These are phyloP conservation scores for Ceratobasidium sp. DNA, from an alignment of 1,284 basidiomycete genomes.

Conservation along the genomic window DNA sequence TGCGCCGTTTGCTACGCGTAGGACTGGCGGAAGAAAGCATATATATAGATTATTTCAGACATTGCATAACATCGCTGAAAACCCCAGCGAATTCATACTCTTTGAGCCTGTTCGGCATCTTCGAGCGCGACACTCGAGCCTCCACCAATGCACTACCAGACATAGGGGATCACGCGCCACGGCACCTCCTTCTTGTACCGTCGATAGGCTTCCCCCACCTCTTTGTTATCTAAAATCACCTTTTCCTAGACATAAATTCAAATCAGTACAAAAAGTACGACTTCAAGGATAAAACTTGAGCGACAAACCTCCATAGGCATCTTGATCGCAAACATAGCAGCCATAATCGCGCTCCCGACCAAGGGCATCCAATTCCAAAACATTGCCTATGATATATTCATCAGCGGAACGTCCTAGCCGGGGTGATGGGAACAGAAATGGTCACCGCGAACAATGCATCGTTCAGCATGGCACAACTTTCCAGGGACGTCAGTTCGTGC, in stretches of 20 bases:
- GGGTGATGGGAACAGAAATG: neutral
- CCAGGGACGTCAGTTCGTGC: neutral
- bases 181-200: slow-evolving; percentile 15
- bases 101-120: neutral
- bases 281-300: neutral
- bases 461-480: slow-evolving; percentile 25
- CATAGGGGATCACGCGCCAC: no score
- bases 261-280: neutral
- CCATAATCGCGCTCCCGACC: slow-evolving; percentile 18
- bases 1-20: no score
- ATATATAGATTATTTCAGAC: no score
- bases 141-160: slow-evolving; percentile 9
- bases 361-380: slow-evolving; percentile 40
- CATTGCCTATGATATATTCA: neutral
- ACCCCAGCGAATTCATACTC: no score
- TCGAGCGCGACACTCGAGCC: neutral
- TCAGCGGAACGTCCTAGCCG: neutral
- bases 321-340: slow-evolving; percentile 16
- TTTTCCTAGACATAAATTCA: neutral
- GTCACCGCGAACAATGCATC: neutral
- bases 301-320: slow-evolving; percentile 38
- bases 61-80: no score
- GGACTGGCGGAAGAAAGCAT: no score
- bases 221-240: slow-evolving; percentile 17
- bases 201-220: slow-evolving; percentile 6